A percentile compares a stretch with the other conserved stretches of the same genome.
phyloP scores from a whole-genome alignment of 169 alveolate species.

The Sarcocystis neurona region DNA sequence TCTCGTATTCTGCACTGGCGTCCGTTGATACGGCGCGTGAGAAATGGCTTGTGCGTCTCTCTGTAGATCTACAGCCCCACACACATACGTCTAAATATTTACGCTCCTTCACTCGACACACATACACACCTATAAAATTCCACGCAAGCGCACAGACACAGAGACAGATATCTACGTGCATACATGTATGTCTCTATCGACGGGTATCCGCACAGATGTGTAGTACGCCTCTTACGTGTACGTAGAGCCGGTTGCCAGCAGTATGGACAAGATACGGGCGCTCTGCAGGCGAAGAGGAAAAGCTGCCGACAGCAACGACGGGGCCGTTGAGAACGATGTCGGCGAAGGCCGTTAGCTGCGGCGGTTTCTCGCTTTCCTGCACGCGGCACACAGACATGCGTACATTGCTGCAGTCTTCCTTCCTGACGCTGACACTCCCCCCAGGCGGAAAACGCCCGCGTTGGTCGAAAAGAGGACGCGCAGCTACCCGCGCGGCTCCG shows the following conservation, averaged over 20 bases:
- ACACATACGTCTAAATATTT: neutral
- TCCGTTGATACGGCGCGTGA: no score
- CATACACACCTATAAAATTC: neutral
- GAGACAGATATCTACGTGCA: neutral
- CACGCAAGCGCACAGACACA: neutral
- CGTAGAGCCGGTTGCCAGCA: slow-evolving; percentile 47
- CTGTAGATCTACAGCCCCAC: neutral
- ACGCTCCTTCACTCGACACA: neutral
- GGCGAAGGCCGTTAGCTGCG: no score
- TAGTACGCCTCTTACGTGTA: slow-evolving; percentile 30
- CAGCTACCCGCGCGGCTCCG: no score
- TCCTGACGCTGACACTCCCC: no score
- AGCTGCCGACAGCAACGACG: slow-evolving; percentile 36
- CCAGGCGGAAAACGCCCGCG: no score
- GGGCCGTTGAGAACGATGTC: slow-evolving; percentile 38
- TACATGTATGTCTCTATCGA: neutral
- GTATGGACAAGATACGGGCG: slow-evolving; percentile 49
- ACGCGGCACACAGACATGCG: no score
- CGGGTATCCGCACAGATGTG: neutral
- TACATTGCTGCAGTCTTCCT: no score
- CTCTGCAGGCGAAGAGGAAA: slow-evolving; percentile 44
- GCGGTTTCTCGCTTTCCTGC: no score
- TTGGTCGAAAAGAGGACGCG: no score
- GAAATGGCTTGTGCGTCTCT: no score
- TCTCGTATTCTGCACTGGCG: no score